A percentile compares a stretch with the other conserved stretches of the same genome.
These are phyloP conservation scores for Colletotrichum sp. DNA, from an alignment of 2,329 filamentous ascomycete genomes.

Conservation along the genomic window DNA sequence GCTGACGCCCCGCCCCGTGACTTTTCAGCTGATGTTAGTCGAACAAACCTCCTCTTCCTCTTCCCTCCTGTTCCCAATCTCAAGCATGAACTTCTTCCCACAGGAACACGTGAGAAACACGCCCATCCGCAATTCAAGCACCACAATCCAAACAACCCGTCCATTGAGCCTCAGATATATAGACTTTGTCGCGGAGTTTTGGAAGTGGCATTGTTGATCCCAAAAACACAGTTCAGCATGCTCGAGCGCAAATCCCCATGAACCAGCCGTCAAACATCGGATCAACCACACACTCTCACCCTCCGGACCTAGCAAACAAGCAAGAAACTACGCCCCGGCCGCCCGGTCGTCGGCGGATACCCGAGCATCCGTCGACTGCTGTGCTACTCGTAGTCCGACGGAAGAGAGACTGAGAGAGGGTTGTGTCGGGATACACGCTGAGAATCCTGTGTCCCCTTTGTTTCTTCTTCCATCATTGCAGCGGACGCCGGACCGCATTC, in stretches of 20 bases:
- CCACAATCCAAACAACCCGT: neutral
- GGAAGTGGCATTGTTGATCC: neutral
- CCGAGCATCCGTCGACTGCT: neutral
- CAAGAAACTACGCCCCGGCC: neutral
- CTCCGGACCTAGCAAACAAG: neutral
- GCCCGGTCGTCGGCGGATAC: neutral
- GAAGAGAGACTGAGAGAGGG: neutral
- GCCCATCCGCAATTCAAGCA: neutral
- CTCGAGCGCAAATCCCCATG: neutral
- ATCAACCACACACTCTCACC: neutral
- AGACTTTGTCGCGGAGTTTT: neutral
- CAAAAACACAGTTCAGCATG: neutral
- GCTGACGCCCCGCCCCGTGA: neutral
- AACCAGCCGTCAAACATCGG: neutral
- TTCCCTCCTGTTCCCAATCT: neutral
- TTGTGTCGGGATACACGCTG: neutral
- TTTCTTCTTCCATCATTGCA: neutral
- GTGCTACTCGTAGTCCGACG: neutral
- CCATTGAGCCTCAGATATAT: neutral
- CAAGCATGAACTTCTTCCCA: neutral
- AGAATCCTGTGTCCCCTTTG: neutral
- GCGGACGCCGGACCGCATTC: neutral
- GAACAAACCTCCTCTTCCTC: neutral
- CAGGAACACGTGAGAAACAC: neutral
- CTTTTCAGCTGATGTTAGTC: neutral